Conservation (phyloP, 441 rosid species). For the Pelargonium citronellum region DNA sequence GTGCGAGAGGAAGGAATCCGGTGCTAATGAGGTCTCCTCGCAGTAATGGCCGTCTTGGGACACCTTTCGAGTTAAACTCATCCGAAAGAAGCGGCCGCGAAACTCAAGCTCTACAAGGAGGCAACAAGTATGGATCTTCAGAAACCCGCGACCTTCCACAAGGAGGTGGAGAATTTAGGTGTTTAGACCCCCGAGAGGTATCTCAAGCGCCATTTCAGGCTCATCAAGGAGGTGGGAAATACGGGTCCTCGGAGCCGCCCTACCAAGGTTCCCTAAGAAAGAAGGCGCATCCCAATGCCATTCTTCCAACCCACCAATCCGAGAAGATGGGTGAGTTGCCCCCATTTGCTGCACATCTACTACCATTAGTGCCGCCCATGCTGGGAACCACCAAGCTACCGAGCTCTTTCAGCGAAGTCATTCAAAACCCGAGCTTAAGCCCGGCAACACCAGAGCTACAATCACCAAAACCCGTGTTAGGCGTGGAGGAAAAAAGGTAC, state of each 20-base stretch:
- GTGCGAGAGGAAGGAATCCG: slow-evolving; percentile 45
- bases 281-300: slow-evolving; percentile 27
- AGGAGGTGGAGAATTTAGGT: neutral
- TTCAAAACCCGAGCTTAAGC: slow-evolving; percentile 26
- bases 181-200: neutral
- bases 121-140: slow-evolving; percentile 35
- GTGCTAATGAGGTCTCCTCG: slow-evolving; percentile 50
- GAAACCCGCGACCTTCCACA: slow-evolving; percentile 21
- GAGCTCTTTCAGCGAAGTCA: slow-evolving; percentile 20
- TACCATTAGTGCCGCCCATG: slow-evolving; percentile 20
- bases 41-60: slow-evolving; percentile 37
- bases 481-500: slow-evolving; percentile 48
- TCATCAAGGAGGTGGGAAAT: neutral
- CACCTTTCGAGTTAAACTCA: slow-evolving; percentile 33
- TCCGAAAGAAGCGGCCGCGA: slow-evolving; percentile 45
- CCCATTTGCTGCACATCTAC: slow-evolving; percentile 28
- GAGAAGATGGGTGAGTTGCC: slow-evolving; percentile 41
- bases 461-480: slow-evolving; percentile 29
- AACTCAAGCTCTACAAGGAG: slow-evolving; percentile 24
- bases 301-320: slow-evolving; percentile 36
- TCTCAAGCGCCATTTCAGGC: neutral
- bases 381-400: slow-evolving; percentile 28
- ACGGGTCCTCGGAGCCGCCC: slow-evolving; percentile 19
- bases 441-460: slow-evolving; percentile 26
- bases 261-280: slow-evolving; percentile 33